Evolutionary conservation across 768 basidiomycete species (phyloP).

Genomic region (Pisolithus microcarpus): DNA sequence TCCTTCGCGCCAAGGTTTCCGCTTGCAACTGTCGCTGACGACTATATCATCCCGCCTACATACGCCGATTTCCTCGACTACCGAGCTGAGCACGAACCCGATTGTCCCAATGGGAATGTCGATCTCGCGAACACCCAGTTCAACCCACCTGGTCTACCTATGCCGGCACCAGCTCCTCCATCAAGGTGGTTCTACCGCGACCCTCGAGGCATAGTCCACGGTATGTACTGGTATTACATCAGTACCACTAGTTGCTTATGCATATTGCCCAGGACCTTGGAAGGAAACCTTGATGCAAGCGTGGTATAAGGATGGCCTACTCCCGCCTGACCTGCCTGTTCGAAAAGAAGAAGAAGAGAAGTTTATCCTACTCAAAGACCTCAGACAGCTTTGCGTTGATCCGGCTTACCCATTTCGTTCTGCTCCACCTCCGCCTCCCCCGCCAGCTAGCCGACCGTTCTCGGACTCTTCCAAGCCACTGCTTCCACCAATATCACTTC

Average conservation of each 20-base stretch:
- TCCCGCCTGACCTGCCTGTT: conserved; percentile 78
- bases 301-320: conserved; percentile 79
- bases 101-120: conserved; percentile 34
- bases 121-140: conserved; percentile 61
- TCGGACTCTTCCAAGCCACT: conserved; percentile 47
- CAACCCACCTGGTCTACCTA: conserved; percentile 72
- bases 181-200: conserved; percentile 80
- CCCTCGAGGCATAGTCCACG: conserved; percentile 73
- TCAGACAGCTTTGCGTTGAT: conserved; percentile 72
- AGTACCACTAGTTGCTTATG: conserved; percentile 6
- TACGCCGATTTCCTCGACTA: conserved; percentile 76
- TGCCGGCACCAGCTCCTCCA: conserved; percentile 60
- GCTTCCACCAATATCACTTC: conserved; percentile 65
- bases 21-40: conserved; percentile 81
- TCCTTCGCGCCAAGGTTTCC: conserved; percentile 82
- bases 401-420: conserved; percentile 71
- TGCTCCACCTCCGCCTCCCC: conserved; percentile 36
- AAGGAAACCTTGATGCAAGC: conserved; percentile 82
- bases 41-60: conserved; percentile 87
- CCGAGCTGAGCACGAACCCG: conserved; percentile 55
- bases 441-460: conserved; percentile 16
- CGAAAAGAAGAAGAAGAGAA: conserved; percentile 66
- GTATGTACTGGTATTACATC: conserved; percentile 33
- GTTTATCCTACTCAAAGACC: conserved; percentile 63
- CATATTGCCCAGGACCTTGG: conserved; percentile 61